phyloP scores from a whole-genome alignment of 169 alveolate genomes.

The Perkinsus marinus region DNA sequence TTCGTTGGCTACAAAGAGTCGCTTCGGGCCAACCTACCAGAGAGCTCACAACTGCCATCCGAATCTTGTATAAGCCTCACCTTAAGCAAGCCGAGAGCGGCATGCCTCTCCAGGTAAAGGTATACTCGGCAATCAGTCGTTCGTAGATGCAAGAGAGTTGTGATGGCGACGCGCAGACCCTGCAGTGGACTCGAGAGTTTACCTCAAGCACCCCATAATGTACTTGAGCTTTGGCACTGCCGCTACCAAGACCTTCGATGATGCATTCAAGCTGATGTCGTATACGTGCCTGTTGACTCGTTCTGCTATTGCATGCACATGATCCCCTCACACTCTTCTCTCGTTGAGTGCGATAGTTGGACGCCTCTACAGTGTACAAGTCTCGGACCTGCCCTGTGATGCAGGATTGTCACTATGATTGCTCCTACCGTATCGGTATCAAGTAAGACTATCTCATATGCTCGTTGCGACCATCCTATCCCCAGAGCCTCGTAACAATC shows the following conservation, averaged over 20 bases:
- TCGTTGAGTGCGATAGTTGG: background rate
- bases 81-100: background rate
- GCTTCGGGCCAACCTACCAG: background rate
- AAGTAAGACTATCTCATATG: background rate
- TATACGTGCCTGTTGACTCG: background rate
- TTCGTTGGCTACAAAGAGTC: background rate
- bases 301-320: background rate
- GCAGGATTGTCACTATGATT: background rate
- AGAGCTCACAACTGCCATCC: background rate
- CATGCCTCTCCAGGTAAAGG: background rate
- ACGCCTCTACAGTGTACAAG: background rate
- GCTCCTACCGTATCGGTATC: background rate
- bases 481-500: background rate
- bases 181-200: background rate
- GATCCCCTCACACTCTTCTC: background rate
- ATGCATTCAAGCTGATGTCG: background rate
- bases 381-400: background rate
- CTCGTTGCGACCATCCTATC: background rate
- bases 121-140: background rate
- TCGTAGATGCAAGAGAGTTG: background rate
- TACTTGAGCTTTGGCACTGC: background rate
- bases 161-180: background rate
- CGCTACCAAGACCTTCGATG: background rate
- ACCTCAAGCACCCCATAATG: too few species aligned
- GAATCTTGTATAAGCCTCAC: background rate